A percentile compares a stretch with the other conserved stretches of the same genome.
phyloP scores from a whole-genome alignment of 495 filamentous ascomycete genomes.

The Neurospora sp. region DNA sequence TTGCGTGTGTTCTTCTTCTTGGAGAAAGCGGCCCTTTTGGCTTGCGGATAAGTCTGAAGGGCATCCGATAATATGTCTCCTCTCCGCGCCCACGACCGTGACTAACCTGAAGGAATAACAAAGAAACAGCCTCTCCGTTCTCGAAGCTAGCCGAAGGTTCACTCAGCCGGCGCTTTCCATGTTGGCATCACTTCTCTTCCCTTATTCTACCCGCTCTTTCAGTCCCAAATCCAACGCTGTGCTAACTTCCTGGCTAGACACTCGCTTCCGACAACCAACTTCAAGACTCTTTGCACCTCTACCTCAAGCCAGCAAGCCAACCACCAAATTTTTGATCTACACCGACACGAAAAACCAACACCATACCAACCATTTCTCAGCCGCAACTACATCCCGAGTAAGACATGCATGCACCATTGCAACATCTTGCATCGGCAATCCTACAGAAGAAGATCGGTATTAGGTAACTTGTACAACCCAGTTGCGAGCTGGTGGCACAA shows the following conservation, averaged over 20 bases:
- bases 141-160: not conserved
- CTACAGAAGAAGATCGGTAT: too few species aligned
- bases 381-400: too few species aligned
- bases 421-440: too few species aligned
- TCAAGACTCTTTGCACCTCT: not conserved
- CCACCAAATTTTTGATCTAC: too few species aligned
- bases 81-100: not conserved
- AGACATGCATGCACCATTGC: too few species aligned
- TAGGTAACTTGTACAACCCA: too few species aligned
- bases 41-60: not conserved
- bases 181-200: not conserved
- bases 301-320: not conserved
- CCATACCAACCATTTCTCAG: too few species aligned
- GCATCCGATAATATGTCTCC: not conserved
- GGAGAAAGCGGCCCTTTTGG: not conserved
- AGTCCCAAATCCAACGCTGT: not conserved
- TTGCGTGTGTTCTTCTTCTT: not conserved
- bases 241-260: not conserved
- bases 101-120: not conserved
- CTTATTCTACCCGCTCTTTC: not conserved
- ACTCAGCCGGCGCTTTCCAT: not conserved
- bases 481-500: too few species aligned
- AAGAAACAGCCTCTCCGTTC: not conserved
- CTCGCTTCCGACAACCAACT: not conserved
- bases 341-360: too few species aligned